Percentiles rank a stretch among this genome's conserved stretches.
phyloP scores from a whole-genome alignment of 495 filamentous ascomycete species.

The Penicillium simplicissimum region DNA sequence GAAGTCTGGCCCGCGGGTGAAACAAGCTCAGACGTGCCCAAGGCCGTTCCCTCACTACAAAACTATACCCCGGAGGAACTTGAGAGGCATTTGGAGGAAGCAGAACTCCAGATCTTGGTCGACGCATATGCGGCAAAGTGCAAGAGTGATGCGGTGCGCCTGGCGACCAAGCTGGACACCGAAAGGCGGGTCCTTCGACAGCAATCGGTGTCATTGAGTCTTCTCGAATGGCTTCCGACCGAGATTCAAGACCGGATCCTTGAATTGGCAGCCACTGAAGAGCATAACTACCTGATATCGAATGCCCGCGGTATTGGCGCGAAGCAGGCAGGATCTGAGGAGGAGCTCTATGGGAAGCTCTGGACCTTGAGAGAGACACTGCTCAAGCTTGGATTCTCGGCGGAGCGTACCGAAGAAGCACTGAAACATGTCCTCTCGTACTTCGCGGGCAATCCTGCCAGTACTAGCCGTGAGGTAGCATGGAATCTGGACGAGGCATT shows the following conservation, averaged over 20 bases:
- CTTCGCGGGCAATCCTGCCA: constrained; percentile 52
- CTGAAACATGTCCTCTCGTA: constrained; percentile 63
- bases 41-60: constrained; percentile 40
- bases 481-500: constrained; percentile 88
- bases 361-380: constrained; percentile 80
- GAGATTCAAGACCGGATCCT: constrained; percentile 77
- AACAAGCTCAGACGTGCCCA: constrained; percentile 12
- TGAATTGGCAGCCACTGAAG: constrained; percentile 52
- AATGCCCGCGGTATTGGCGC: constrained; percentile 27
- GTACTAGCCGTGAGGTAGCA: constrained; percentile 60
- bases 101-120: constrained; percentile 77
- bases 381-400: constrained; percentile 63
- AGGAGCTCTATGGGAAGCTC: constrained; percentile 71
- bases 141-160: constrained; percentile 64
- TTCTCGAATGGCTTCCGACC: constrained; percentile 73
- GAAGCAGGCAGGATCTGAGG: constrained; percentile 53
- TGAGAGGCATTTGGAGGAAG: constrained; percentile 76
- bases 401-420: constrained; percentile 60
- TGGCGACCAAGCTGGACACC: constrained; percentile 70
- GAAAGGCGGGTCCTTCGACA: constrained; percentile 74
- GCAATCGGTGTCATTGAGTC: constrained; percentile 68
- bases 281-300: constrained; percentile 37
- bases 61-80: constrained; percentile 77
- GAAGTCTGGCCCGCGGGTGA: constrained; percentile 23
- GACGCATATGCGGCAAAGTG: constrained; percentile 76